Base-by-base conservation (phyloP, 805 yeast species). In the Saccharomycopsis amapae region DNA sequence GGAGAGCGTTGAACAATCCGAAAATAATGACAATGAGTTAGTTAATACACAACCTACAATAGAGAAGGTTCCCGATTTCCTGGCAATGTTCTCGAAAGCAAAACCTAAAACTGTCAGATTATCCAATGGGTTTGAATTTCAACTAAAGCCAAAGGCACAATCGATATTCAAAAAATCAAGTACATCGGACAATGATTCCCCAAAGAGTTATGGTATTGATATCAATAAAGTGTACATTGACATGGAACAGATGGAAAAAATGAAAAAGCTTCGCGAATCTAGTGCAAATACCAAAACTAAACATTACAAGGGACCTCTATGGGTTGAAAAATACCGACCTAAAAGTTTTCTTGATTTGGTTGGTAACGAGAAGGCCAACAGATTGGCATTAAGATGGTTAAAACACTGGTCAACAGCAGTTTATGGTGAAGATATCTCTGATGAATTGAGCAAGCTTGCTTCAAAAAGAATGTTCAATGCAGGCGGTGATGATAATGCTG, bases 291-390 rank as follows among this genome's bases (percentile, higher is more conserved):
- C 12, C 12, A 37, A 24, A 9, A 39, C 2, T n/a, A 35, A 24
- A 12, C 34, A 15, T 24, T 31, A 20, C n/a, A 39, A 25, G 12
- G 43, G 31, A 17, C 19, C 19, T 13, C 50, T 70, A 13, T 69
- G 73, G 78, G 76, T 79, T 2, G 90, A 83, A 55, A 80, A 80
- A 58, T 83, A 81, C 70, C 65, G 85, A 50, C 87, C 90, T 0
- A 62, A 60, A 33, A 64, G 60, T n/a, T 82, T 80, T 62, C 55
- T 81, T 26, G 87, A 83, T 51, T 64, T 83, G 31, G 70, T 80
- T 0, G 90, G 90, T 0, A 80, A 82, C 50, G 90, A 83, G 53
- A 63, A 70, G 35, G 68, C 78, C 0, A 83, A 82, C 54, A 65
- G 89, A 44, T 59, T 62, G 15, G 69, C 81, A 24, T 57, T 83